Evolutionary conservation across 2,329 filamentous ascomycete genomes (phyloP).

Genomic region (Aspergillus novoparasiticus): DNA sequence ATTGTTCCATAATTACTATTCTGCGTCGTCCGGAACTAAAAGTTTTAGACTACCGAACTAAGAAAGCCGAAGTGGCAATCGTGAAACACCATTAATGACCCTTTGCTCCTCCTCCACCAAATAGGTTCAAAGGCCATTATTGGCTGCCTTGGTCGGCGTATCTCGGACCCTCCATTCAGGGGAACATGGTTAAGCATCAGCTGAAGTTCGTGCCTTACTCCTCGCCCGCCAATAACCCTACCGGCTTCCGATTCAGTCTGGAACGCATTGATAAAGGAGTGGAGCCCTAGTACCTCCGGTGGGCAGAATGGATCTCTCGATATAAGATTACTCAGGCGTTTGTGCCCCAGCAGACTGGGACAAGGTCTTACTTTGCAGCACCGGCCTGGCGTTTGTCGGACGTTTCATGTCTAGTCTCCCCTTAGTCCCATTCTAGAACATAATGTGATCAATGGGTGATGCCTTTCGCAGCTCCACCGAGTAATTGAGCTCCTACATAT

Average conservation of each 20-base stretch:
- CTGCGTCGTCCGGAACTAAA: background rate
- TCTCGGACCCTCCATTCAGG: background rate
- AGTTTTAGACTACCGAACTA: slow-evolving; percentile 1
- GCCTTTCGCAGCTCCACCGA: background rate
- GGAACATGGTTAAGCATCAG: slow-evolving; percentile 2
- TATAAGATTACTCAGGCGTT: background rate
- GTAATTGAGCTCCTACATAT: background rate
- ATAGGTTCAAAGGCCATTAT: background rate
- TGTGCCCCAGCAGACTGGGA: background rate
- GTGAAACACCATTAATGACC: slow-evolving; percentile 9
- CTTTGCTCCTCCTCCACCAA: background rate
- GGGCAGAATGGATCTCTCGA: background rate
- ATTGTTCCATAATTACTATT: slow-evolving; percentile 1
- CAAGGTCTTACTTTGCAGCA: slow-evolving; percentile 7
- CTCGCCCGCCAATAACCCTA: background rate
- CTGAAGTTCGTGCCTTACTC: background rate
- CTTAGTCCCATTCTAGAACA: background rate
- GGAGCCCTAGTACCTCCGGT: background rate
- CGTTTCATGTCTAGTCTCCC: slow-evolving; percentile 7
- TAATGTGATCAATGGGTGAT: background rate
- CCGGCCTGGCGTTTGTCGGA: slow-evolving; percentile 1
- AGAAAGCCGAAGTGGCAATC: slow-evolving; percentile 8
- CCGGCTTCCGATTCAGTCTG: background rate
- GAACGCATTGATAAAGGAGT: background rate
- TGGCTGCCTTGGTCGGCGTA: background rate